Base-by-base conservation (phyloP, 139 green algal species). In the Coccomyxa sp. region DNA sequence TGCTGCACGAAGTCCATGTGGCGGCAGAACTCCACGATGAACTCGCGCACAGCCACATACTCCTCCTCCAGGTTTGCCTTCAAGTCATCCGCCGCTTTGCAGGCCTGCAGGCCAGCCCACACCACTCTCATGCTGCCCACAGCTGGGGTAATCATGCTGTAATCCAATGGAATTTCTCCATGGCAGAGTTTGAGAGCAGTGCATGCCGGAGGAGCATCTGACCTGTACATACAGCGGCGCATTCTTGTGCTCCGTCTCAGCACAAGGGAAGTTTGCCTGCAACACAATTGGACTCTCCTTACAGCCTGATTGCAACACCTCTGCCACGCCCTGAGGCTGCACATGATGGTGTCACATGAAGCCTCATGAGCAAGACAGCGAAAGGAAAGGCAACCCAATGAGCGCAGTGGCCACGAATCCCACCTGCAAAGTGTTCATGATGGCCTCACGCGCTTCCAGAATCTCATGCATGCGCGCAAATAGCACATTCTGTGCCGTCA, bases 11-110 rank as follows among this genome's bases (percentile, higher is more conserved):
- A 77, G 71, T 77, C 71, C 71, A 77, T 77, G 12, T n/a, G 31
- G 23, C 27, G 21, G 71, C 71, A 77, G 9, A 77, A 77, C 71
- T 31, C 71, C 71, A 38, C 71, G 9, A 77, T 77, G 71, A 77
- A 77, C 14, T 30, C 27, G 23, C 71, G 71, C 71, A 77, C 71
- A 31, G 71, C 71, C 71, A 77, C 71, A 77, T 51, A 77, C 71
- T 77, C 71, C 27, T 38, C 71, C 27, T 77, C 71, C 71, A 77
- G 71, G 71, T 77, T 77, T 31, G 27, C 71, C 71, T 77, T 77
- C 23, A 77, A n/a, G 14, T 77, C 27, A 38, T 77, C 71, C 71
- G 71, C 71, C 27, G 71, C 71, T n/a, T 31, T n/a, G 71, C 71
- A 77, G 14, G 71, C 71, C 71, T 77, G 71, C 71, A 38, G 14